phyloP scores from a whole-genome alignment of 306 rosid genomes.

The Vicia faba region DNA sequence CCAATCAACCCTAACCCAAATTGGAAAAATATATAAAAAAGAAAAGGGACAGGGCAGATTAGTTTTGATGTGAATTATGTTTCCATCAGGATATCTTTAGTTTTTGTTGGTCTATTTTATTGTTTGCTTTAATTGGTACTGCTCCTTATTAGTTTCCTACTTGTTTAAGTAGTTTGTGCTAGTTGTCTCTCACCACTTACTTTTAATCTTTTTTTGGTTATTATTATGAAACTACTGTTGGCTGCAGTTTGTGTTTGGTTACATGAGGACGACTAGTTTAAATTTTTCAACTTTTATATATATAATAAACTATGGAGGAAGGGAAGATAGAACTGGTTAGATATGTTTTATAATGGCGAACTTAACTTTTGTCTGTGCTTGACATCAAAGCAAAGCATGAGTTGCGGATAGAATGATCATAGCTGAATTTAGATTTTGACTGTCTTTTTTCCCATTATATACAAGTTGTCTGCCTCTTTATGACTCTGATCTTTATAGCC shows the following conservation, averaged over 20 bases:
- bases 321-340: too few species aligned
- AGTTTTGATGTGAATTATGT: slow-evolving; percentile 58
- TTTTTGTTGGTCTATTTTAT: slow-evolving; percentile 51
- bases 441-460: background rate
- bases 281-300: too few species aligned
- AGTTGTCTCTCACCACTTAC: slow-evolving; percentile 47
- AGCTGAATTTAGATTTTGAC: background rate
- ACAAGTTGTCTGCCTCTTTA: too few species aligned
- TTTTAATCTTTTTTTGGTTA: slow-evolving; percentile 42
- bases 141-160: slow-evolving; percentile 49
- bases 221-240: slow-evolving; percentile 52
- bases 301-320: too few species aligned
- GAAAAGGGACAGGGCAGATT: slow-evolving; percentile 55
- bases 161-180: slow-evolving; percentile 54
- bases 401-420: background rate
- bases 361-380: slow-evolving; percentile 7
- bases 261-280: slow-evolving; percentile 46
- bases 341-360: background rate
- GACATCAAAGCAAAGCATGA: slow-evolving; percentile 13
- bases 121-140: slow-evolving; percentile 60
- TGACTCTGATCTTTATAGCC: too few species aligned
- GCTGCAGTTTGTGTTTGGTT: slow-evolving; percentile 49
- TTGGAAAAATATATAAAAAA: slow-evolving; percentile 41
- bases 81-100: slow-evolving; percentile 58
- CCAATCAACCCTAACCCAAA: slow-evolving; percentile 40